Evolutionary conservation across 2,329 filamentous ascomycete genomes (phyloP).

Genomic region (Aphanoascus verrucosus): DNA sequence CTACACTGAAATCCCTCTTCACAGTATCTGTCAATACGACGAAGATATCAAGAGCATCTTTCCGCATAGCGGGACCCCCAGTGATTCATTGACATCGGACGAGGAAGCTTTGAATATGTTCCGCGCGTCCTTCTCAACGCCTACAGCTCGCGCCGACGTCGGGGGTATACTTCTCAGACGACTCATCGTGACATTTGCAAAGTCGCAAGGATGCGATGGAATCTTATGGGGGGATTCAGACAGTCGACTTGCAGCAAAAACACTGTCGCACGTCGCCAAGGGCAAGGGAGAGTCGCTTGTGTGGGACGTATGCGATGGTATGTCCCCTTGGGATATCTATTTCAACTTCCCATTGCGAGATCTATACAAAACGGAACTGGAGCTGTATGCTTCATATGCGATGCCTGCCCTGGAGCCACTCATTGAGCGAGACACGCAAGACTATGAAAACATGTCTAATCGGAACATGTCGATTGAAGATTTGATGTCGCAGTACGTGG

Average conservation of each 20-base stretch:
- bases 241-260: constrained; percentile 74
- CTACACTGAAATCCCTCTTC: constrained; percentile 55
- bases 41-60: constrained; percentile 26
- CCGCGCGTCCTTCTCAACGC: constrained; percentile 54
- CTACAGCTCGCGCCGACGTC: constrained; percentile 67
- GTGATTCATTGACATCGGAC: constrained; percentile 24
- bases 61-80: constrained; percentile 22
- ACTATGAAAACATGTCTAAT: constrained; percentile 27
- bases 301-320: constrained; percentile 69
- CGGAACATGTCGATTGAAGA: constrained; percentile 75
- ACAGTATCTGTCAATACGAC: constrained; percentile 45
- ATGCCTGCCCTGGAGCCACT: constrained; percentile 41
- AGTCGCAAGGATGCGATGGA: constrained; percentile 50
- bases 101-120: constrained; percentile 44
- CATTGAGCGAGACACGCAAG: constrained; percentile 33
- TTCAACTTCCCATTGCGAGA: constrained; percentile 79
- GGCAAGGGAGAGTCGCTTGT: constrained; percentile 76
- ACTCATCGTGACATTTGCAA: constrained; percentile 57
- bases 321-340: constrained; percentile 45
- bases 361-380: constrained; percentile 68
- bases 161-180: constrained; percentile 59
- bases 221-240: constrained; percentile 79
- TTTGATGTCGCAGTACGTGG: constrained; percentile 81
- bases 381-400: constrained; percentile 51
- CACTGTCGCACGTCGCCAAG: constrained; percentile 79